Conservation (phyloP, 2,329 filamentous ascomycete genomes). For the Hymenoscyphus linearis region DNA sequence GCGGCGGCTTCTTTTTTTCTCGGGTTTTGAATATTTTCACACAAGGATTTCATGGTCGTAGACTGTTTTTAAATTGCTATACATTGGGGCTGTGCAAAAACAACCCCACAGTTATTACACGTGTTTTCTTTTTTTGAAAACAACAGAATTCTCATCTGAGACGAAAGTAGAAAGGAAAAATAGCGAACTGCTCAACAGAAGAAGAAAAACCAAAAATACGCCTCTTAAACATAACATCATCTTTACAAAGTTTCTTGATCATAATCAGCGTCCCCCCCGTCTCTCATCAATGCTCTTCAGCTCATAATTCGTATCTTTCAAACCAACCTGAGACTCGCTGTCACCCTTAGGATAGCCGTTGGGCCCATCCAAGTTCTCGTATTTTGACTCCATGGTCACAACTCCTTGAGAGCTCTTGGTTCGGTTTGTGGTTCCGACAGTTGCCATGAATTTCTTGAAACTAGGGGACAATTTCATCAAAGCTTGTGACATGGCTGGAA, state of each 20-base stretch:
- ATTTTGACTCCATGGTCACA: background rate
- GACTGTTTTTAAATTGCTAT: background rate
- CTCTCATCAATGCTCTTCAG: background rate
- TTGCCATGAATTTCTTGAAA: slow-evolving; percentile 2
- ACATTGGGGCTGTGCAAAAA: background rate
- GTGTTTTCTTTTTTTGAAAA: background rate
- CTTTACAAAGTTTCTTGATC: background rate
- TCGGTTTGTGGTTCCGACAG: background rate
- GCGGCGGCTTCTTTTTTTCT: too few species aligned
- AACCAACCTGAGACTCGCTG: background rate
- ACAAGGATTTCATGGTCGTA: too few species aligned
- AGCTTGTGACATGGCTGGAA: slow-evolving; percentile 1
- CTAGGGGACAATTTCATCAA: background rate
- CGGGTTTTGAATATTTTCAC: too few species aligned
- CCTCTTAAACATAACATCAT: background rate
- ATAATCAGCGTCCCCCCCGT: background rate
- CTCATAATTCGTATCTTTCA: background rate
- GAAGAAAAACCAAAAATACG: background rate
- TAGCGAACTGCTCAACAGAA: background rate
- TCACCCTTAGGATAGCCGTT: background rate
- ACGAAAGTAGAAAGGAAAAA: background rate
- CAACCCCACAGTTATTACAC: background rate
- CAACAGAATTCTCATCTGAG: background rate
- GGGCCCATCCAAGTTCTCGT: background rate
- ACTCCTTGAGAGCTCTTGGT: background rate